These are phyloP conservation scores for Eremochloa ophiuroides DNA, from an alignment of 176 grass and related monocot genomes.

Conservation along the genomic window DNA sequence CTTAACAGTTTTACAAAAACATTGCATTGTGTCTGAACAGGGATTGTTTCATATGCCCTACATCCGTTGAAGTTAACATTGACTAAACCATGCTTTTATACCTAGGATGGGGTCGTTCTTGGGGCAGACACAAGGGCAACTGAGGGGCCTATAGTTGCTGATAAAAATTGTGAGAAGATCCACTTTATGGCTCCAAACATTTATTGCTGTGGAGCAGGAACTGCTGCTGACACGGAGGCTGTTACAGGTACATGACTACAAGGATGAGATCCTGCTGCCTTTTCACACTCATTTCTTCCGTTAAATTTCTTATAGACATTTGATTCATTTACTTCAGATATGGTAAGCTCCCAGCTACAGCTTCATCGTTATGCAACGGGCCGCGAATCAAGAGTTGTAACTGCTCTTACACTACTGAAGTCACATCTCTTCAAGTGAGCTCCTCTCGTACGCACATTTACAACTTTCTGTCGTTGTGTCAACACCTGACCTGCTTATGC, in stretches of 20 bases:
- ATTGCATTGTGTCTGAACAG: background rate
- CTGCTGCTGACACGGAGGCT: slow-evolving; percentile 86
- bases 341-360: slow-evolving; percentile 95
- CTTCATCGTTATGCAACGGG: slow-evolving; percentile 93
- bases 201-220: slow-evolving; percentile 90
- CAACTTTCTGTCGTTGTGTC: background rate
- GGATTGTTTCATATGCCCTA: background rate
- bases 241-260: slow-evolving; percentile 51
- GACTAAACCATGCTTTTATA: slow-evolving; percentile 5
- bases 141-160: slow-evolving; percentile 95
- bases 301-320: slow-evolving; percentile 5
- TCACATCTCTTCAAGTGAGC: slow-evolving; percentile 83
- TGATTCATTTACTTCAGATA: slow-evolving; percentile 46
- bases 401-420: slow-evolving; percentile 80
- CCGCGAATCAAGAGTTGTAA: slow-evolving; percentile 92
- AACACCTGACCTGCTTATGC: background rate
- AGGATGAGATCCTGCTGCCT: background rate
- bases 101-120: slow-evolving; percentile 92
- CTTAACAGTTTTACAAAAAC: too few species aligned
- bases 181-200: slow-evolving; percentile 97
- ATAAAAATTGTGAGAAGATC: slow-evolving; percentile 94
- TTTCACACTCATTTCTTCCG: background rate
- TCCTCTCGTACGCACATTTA: background rate
- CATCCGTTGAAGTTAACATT: background rate
- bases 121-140: slow-evolving; percentile 93